These are phyloP conservation scores for Colletotrichum noveboracense DNA, from an alignment of 2,329 filamentous ascomycete species.

Conservation along the genomic window DNA sequence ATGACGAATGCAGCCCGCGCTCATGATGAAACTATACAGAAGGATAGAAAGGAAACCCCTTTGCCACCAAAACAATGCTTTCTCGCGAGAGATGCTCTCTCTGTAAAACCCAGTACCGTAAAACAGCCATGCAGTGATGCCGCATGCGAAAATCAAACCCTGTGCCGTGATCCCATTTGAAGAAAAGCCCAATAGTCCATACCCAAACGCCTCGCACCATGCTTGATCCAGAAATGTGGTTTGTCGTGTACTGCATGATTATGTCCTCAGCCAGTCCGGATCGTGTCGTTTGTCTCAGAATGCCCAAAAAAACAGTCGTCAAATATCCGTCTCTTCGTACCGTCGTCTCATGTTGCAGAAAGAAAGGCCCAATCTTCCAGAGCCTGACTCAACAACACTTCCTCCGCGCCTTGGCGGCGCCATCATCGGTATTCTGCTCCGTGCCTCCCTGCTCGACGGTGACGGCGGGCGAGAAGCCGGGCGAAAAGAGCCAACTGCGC, in stretches of 20 bases:
- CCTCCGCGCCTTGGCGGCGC: slow-evolving; percentile 23
- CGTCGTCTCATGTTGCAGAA: background rate
- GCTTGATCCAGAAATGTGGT: background rate
- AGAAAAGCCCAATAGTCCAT: background rate
- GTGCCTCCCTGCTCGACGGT: slow-evolving; percentile 48
- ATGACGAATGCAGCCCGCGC: background rate
- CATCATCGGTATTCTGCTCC: slow-evolving; percentile 26
- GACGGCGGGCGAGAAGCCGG: slow-evolving; percentile 56
- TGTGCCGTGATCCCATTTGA: background rate
- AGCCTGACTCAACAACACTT: slow-evolving; percentile 29
- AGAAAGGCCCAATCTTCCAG: background rate
- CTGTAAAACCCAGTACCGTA: background rate
- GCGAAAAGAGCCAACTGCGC: slow-evolving; percentile 64
- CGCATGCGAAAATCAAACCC: background rate
- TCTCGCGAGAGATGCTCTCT: slow-evolving; percentile 8
- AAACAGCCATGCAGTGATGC: background rate
- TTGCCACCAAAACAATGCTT: background rate
- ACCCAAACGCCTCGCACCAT: background rate
- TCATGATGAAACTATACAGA: background rate
- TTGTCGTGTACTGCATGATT: background rate
- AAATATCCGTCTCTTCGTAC: background rate
- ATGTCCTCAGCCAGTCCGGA: background rate
- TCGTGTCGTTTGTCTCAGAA: background rate
- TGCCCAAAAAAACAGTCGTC: background rate
- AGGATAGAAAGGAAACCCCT: background rate